Percentiles rank a stretch among this genome's conserved stretches.
Evolutionary conservation across 148 eudicot species (phyloP).

Genomic region (Limonium bicolor): DNA sequence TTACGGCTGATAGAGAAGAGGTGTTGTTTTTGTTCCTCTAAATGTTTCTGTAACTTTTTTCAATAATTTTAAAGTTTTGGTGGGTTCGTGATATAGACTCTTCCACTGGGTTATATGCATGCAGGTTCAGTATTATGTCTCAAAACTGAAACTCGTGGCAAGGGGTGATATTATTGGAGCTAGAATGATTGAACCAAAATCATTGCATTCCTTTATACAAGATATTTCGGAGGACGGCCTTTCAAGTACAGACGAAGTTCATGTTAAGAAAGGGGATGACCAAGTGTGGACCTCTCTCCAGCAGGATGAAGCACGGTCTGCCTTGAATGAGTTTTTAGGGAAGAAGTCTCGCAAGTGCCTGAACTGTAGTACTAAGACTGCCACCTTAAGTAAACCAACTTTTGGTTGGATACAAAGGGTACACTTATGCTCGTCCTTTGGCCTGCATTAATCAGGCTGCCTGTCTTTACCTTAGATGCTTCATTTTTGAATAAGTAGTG

Average conservation of each 20-base stretch:
- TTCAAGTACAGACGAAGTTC: constrained; percentile 21
- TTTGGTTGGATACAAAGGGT: constrained; percentile 92
- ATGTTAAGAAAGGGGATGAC: constrained; percentile 10
- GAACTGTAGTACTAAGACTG: constrained; percentile 33
- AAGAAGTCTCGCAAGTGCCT: constrained; percentile 21
- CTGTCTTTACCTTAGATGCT: too few species aligned
- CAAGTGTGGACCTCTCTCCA: constrained; percentile 62
- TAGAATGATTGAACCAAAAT: constrained; percentile 21
- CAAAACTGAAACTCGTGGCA: constrained; percentile 41
- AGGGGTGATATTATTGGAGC: constrained; percentile 68
- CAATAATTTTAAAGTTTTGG: background rate
- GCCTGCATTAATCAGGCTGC: too few species aligned
- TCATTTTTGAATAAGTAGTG: too few species aligned
- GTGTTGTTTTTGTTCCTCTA: constrained; percentile 14
- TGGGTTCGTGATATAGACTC: background rate
- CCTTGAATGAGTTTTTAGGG: constrained; percentile 38
- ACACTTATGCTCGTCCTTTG: constrained; percentile 6
- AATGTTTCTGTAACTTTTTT: background rate
- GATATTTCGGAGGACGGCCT: constrained; percentile 24
- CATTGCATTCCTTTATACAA: background rate
- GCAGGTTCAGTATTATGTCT: constrained; percentile 46
- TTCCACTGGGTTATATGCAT: constrained; percentile 3
- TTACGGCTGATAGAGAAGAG: constrained; percentile 26
- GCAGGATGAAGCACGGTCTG: constrained; percentile 51
- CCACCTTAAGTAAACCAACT: constrained; percentile 55